These are phyloP conservation scores for Cordyceps farinosa DNA, from an alignment of 2,329 filamentous ascomycete genomes.

Conservation along the genomic window DNA sequence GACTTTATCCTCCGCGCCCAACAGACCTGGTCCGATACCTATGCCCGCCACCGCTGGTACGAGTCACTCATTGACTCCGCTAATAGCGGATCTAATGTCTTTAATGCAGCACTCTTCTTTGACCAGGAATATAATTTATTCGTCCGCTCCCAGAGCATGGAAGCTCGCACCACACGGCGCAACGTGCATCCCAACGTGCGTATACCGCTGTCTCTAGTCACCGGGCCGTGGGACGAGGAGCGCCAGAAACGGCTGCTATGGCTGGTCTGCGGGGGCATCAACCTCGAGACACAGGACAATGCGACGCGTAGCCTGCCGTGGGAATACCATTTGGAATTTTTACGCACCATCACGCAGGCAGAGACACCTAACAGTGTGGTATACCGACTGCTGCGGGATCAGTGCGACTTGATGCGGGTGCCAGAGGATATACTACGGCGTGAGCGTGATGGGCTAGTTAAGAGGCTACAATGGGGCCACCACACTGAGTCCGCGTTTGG, in stretches of 20 bases:
- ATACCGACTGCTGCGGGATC: slow-evolving; percentile 30
- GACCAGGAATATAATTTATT: not conserved
- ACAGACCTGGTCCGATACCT: slow-evolving; percentile 43
- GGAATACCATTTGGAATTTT: slow-evolving; percentile 39
- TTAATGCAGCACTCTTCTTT: slow-evolving; percentile 24
- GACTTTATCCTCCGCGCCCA: slow-evolving; percentile 46
- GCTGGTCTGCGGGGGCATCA: slow-evolving; percentile 40
- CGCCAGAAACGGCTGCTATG: slow-evolving; percentile 42
- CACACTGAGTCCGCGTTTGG: slow-evolving; percentile 25
- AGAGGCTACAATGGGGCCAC: slow-evolving; percentile 30
- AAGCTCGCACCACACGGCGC: not conserved
- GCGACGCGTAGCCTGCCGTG: slow-evolving; percentile 29
- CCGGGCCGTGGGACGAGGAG: slow-evolving; percentile 41
- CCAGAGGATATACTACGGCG: slow-evolving; percentile 30
- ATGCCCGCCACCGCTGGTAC: slow-evolving; percentile 34
- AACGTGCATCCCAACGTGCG: slow-evolving; percentile 39
- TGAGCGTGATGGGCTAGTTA: slow-evolving; percentile 26
- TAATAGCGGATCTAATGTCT: slow-evolving; percentile 27
- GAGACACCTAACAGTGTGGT: slow-evolving; percentile 29
- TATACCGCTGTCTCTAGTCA: slow-evolving; percentile 40
- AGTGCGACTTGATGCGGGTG: slow-evolving; percentile 28
- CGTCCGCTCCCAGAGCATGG: not conserved
- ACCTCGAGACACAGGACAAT: slow-evolving; percentile 27
- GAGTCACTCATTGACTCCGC: slow-evolving; percentile 24
- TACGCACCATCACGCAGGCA: slow-evolving; percentile 32